phyloP scores from a whole-genome alignment of 768 basidiomycete genomes.

The Steccherinum ochraceum region DNA sequence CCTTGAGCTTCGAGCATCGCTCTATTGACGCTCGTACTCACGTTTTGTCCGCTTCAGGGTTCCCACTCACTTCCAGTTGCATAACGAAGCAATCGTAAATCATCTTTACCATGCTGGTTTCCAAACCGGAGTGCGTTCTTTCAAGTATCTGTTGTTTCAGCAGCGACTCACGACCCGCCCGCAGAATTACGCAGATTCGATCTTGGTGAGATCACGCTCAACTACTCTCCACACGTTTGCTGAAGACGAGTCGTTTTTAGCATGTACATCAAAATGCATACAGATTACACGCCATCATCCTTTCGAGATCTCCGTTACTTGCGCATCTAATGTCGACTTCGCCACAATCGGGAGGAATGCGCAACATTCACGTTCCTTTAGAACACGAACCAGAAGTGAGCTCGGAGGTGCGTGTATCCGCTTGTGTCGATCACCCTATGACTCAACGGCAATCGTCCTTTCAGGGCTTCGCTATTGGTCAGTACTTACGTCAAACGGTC shows the following conservation, averaged over 20 bases:
- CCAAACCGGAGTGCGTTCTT: conserved; percentile 65
- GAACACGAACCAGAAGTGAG: conserved; percentile 79
- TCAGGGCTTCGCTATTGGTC: conserved; percentile 76
- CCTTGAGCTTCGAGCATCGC: no score
- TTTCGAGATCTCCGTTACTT: conserved; percentile 83
- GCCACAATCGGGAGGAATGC: conserved; percentile 57
- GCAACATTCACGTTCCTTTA: conserved; percentile 67
- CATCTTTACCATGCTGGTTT: conserved; percentile 78
- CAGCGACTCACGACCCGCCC: conserved; percentile 3
- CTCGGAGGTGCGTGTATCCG: conserved; percentile 56
- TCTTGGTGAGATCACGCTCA: conserved; percentile 48
- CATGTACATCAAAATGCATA: conserved; percentile 72
- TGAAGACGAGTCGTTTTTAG: no score
- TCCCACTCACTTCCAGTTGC: conserved; percentile 44
- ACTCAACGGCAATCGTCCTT: not conserved
- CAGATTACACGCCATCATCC: conserved; percentile 76
- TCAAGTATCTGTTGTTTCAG: no score
- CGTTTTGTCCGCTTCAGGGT: not conserved
- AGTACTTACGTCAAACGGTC: conserved; percentile 4
- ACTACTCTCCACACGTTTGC: no score
- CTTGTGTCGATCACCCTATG: not conserved
- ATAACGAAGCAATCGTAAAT: conserved; percentile 73
- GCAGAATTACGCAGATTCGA: conserved; percentile 79
- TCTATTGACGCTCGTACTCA: not conserved
- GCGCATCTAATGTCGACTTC: conserved; percentile 85